A percentile compares a stretch with the other conserved stretches of the same genome.
Evolutionary conservation across 192 early-diverging fungal genomes (phyloP).

Genomic region (Coemansia sp.): DNA sequence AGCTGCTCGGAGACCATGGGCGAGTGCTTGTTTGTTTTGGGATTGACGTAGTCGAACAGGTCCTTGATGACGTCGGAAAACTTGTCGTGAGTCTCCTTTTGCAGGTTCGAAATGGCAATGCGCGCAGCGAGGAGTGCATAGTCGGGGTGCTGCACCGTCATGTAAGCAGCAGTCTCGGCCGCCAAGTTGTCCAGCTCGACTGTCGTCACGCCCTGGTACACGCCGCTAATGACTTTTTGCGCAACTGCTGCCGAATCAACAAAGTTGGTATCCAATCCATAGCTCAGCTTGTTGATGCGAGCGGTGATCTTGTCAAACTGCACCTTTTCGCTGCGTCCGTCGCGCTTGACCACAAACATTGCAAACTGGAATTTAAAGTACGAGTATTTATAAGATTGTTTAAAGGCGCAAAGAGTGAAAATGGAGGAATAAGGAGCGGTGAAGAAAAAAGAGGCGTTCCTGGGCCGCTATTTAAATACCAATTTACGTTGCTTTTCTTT

Average conservation of each 20-base stretch:
- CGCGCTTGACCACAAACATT: slow-evolving; percentile 57
- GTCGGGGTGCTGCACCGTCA: slow-evolving; percentile 92
- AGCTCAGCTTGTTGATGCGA: slow-evolving; percentile 90
- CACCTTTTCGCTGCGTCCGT: slow-evolving; percentile 87
- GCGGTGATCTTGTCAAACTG: slow-evolving; percentile 96
- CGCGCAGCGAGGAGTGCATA: slow-evolving; percentile 95
- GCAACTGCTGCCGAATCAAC: slow-evolving; percentile 87
- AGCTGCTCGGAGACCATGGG: slow-evolving; percentile 89
- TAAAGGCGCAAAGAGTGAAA: too few relatives aligned
- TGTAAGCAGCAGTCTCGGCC: slow-evolving; percentile 87
- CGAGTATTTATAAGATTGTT: too few relatives aligned
- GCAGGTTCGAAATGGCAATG: slow-evolving; percentile 93
- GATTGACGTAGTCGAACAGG: slow-evolving; percentile 84
- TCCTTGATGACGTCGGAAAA: slow-evolving; percentile 86
- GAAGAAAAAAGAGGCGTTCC: too few relatives aligned
- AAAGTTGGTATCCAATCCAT: slow-evolving; percentile 89
- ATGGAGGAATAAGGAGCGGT: too few relatives aligned
- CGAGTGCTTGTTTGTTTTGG: slow-evolving; percentile 80
- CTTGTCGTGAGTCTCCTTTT: slow-evolving; percentile 75
- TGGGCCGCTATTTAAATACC: too few relatives aligned
- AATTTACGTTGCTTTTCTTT: too few relatives aligned
- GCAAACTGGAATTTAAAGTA: slow-evolving; percentile 94
- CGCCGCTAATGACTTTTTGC: slow-evolving; percentile 92
- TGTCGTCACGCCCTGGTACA: slow-evolving; percentile 97
- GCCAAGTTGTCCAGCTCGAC: slow-evolving; percentile 96